Percentiles rank a stretch among this genome's conserved stretches.
Conservation (phyloP, 1,284 basidiomycete genomes). For the Malassezia sympodialis region DNA sequence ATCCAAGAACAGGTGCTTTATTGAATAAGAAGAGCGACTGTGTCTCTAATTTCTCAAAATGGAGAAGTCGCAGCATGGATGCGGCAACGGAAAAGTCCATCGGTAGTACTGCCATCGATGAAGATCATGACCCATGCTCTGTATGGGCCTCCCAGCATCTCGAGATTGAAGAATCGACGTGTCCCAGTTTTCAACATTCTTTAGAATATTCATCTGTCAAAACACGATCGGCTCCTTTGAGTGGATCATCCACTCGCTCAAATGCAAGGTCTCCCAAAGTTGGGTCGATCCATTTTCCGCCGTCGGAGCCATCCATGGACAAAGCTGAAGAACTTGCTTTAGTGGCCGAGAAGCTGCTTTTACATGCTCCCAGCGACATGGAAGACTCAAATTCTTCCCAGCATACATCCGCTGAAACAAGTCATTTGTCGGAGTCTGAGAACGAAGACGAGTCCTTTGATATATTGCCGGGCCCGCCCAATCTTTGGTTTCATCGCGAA, state of each 20-base stretch:
- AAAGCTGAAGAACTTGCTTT: constrained; percentile 12
- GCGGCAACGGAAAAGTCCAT: background rate
- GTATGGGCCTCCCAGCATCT: background rate
- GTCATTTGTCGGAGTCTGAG: background rate
- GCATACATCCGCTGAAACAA: background rate
- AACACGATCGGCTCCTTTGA: background rate
- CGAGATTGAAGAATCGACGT: background rate
- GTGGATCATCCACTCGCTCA: background rate
- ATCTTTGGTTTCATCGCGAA: background rate
- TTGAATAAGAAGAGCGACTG: background rate
- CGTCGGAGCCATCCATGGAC: background rate
- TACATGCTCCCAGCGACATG: background rate
- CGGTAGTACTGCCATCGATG: background rate
- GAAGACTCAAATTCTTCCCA: background rate
- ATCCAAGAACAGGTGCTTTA: background rate
- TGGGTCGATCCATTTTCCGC: background rate
- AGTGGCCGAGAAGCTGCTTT: constrained; percentile 6
- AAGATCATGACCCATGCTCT: background rate
- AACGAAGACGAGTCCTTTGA: background rate
- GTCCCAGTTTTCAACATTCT: background rate
- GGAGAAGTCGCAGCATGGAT: background rate
- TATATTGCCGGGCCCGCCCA: background rate
- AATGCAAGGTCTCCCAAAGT: background rate
- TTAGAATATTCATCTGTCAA: background rate
- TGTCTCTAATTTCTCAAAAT: background rate